These are phyloP conservation scores for Closterium sp. DNA, from an alignment of 139 green algal species.

Conservation along the genomic window DNA sequence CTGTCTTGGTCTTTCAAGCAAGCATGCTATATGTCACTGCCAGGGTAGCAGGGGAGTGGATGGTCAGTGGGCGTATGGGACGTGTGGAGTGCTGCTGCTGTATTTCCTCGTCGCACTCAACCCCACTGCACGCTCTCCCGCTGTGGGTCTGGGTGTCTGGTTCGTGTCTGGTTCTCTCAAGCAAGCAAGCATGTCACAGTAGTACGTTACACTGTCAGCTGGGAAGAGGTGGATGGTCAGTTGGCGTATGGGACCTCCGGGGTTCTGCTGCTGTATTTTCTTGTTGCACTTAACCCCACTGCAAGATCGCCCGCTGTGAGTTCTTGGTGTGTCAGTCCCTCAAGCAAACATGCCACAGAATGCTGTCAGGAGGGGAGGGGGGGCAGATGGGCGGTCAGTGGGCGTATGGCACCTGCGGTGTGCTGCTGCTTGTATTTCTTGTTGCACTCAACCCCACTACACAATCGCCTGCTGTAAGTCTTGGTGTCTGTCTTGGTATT, in stretches of 20 bases:
- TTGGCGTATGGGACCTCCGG: constrained; percentile 19
- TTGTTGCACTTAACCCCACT: constrained; percentile 34
- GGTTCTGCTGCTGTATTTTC: constrained; percentile 30
- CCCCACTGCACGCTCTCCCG: constrained; percentile 18
- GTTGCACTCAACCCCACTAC: constrained; percentile 34
- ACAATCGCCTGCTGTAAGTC: constrained; percentile 13
- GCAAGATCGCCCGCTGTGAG: constrained; percentile 29
- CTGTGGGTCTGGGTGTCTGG: not conserved
- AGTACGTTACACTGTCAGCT: too few relatives aligned
- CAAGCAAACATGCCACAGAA: too few relatives aligned
- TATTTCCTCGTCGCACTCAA: constrained; percentile 44
- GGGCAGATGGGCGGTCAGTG: not conserved
- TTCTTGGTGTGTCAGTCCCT: too few relatives aligned
- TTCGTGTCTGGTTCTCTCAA: too few relatives aligned
- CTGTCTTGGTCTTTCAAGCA: too few relatives aligned
- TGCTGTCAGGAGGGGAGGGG: too few relatives aligned
- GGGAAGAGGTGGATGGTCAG: not conserved
- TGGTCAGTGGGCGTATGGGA: constrained; percentile 12
- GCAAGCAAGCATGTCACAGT: too few relatives aligned
- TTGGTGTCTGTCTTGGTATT: not conserved
- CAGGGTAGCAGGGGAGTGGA: not conserved
- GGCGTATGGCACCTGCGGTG: constrained; percentile 12
- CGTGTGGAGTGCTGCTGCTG: constrained; percentile 16
- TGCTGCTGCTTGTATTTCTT: constrained; percentile 39
- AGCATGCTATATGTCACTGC: too few relatives aligned